Conservation (phyloP, 331 rosid genomes). For the Dryas integrifolia region DNA sequence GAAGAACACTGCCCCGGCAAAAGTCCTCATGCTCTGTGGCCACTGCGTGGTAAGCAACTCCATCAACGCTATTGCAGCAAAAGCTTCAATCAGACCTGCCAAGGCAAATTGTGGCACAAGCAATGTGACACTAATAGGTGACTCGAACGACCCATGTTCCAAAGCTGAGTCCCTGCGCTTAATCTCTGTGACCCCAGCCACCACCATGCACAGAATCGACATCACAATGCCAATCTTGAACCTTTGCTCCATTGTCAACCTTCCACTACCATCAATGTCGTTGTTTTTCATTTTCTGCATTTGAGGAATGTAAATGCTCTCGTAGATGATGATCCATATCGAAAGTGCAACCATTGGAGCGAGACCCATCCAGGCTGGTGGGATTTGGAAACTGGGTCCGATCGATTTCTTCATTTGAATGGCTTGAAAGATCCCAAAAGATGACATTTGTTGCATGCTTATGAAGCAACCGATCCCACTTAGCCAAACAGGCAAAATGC, state of each 20-base stretch:
- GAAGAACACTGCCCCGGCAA: constrained; percentile 56
- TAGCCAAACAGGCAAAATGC: constrained; percentile 45
- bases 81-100: constrained; percentile 50
- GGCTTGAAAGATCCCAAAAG: constrained; percentile 54
- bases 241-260: constrained; percentile 44
- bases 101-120: constrained; percentile 51
- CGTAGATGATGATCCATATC: constrained; percentile 44
- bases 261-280: neutral
- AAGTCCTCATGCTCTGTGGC: constrained; percentile 58
- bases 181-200: constrained; percentile 39
- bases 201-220: constrained; percentile 42
- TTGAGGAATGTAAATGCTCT: constrained; percentile 36
- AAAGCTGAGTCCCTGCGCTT: constrained; percentile 34
- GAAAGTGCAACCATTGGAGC: constrained; percentile 49
- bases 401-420: constrained; percentile 43
- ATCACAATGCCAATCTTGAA: constrained; percentile 39
- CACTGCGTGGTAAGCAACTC: constrained; percentile 48
- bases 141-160: constrained; percentile 24
- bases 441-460: constrained; percentile 45
- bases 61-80: constrained; percentile 55
- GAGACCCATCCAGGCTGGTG: constrained; percentile 61
- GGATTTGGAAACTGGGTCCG: constrained; percentile 45
- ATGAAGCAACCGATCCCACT: constrained; percentile 49
- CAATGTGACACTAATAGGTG: constrained; percentile 38
- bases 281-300: constrained; percentile 9